These are phyloP conservation scores for Colletotrichum tabaci DNA, from an alignment of 2,329 filamentous ascomycete genomes.

Conservation along the genomic window DNA sequence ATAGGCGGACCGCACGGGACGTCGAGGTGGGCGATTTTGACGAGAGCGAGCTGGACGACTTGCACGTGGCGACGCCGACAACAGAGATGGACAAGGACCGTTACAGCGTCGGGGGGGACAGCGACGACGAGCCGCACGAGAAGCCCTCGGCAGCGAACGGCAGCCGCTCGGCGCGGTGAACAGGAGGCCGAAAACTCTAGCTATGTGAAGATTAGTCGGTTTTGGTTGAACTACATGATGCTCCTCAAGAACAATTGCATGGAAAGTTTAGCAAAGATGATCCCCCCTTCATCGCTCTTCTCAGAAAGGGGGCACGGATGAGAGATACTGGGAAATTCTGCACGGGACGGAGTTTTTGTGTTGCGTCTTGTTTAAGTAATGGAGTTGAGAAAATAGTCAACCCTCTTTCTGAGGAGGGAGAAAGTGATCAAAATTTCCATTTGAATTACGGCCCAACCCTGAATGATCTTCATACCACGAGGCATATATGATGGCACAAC, in stretches of 20 bases:
- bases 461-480: neutral
- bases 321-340: neutral
- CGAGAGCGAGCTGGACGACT: slow-evolving; percentile 75
- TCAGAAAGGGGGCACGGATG: neutral
- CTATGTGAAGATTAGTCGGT: neutral
- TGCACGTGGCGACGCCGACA: slow-evolving; percentile 67
- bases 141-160: slow-evolving; percentile 37
- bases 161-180: slow-evolving; percentile 37
- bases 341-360: slow-evolving; percentile 37
- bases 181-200: neutral
- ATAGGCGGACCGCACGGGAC: slow-evolving; percentile 63
- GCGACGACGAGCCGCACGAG: slow-evolving; percentile 65
- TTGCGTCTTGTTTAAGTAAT: slow-evolving; percentile 18
- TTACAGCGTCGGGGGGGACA: slow-evolving; percentile 72
- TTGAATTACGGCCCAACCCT: neutral
- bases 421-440: neutral
- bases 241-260: slow-evolving; percentile 29
- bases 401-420: neutral
- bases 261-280: slow-evolving; percentile 25
- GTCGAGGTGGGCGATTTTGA: slow-evolving; percentile 77
- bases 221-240: slow-evolving; percentile 22
- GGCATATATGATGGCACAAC: neutral
- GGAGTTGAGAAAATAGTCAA: slow-evolving; percentile 22
- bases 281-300: neutral
- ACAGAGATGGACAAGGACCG: slow-evolving; percentile 59